Percentiles rank a stretch among this genome's conserved stretches.
phyloP scores from a whole-genome alignment of 306 rosid genomes.

The Styphnolobium japonicum region DNA sequence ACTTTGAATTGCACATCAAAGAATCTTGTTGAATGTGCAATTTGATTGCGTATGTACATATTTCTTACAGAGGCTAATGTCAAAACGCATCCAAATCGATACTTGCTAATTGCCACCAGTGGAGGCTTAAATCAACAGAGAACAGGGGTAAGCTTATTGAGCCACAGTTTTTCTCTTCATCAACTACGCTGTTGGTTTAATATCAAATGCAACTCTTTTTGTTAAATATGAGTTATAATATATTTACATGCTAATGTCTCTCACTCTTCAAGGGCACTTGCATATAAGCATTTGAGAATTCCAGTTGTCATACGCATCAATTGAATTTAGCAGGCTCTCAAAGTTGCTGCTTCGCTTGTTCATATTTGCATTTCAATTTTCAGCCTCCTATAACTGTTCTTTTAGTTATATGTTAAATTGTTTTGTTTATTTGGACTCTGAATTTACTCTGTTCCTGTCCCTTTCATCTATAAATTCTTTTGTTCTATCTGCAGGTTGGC shows the following conservation, averaged over 20 bases:
- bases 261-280: not conserved
- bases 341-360: no score
- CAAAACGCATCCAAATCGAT: conserved; percentile 66
- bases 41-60: not conserved
- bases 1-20: not conserved
- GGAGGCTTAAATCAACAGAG: conserved; percentile 98
- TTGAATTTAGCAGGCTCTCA: not conserved
- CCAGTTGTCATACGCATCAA: not conserved
- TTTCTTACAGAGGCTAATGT: conserved; percentile 54
- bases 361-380: not conserved
- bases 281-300: not conserved
- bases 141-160: conserved; percentile 71
- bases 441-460: not conserved
- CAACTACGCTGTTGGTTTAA: not conserved
- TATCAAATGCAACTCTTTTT: not conserved
- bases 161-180: not conserved
- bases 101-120: conserved; percentile 73
- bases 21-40: not conserved
- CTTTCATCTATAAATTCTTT: not conserved
- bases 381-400: not conserved
- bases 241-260: not conserved
- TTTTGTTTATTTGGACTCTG: not conserved
- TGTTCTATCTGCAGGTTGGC: not conserved
- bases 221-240: not conserved
- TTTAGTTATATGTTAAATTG: not conserved